These are phyloP conservation scores for Corymbia calophylla DNA, from an alignment of 441 rosid species.

Conservation along the genomic window DNA sequence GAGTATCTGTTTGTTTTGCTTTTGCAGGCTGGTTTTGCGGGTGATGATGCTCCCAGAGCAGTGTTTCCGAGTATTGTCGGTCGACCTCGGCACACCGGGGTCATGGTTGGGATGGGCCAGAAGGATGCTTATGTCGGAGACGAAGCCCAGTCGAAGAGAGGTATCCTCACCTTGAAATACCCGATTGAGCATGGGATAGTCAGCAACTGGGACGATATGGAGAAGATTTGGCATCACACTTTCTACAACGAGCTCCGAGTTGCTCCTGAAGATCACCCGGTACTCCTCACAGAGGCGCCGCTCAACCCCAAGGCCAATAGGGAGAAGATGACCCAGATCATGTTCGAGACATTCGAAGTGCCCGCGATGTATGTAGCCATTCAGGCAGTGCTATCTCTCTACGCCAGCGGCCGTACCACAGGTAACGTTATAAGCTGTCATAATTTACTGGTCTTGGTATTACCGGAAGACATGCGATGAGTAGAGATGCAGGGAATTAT, in stretches of 20 bases:
- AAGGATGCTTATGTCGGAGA: conserved; percentile 40
- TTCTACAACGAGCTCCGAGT: conserved; percentile 62
- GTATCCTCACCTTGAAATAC: conserved; percentile 17
- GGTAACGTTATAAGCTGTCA: conserved; percentile 19
- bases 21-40: conserved; percentile 61
- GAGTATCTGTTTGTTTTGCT: not conserved
- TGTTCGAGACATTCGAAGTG: conserved; percentile 46
- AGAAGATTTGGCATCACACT: conserved; percentile 34
- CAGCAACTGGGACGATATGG: conserved; percentile 29
- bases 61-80: conserved; percentile 61
- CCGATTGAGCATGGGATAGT: conserved; percentile 29
- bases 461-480: not conserved
- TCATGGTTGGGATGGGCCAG: conserved; percentile 58
- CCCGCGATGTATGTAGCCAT: conserved; percentile 62
- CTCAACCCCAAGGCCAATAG: conserved; percentile 71
- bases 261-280: conserved; percentile 65
- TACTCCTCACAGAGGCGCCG: conserved; percentile 65
- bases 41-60: conserved; percentile 77
- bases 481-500: not conserved
- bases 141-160: conserved; percentile 22
- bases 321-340: conserved; percentile 55
- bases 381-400: conserved; percentile 60
- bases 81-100: conserved; percentile 51
- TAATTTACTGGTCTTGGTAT: not conserved
- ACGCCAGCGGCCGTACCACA: conserved; percentile 76